phyloP scores from a whole-genome alignment of 169 alveolate species.

The Plasmodium coatneyi region DNA sequence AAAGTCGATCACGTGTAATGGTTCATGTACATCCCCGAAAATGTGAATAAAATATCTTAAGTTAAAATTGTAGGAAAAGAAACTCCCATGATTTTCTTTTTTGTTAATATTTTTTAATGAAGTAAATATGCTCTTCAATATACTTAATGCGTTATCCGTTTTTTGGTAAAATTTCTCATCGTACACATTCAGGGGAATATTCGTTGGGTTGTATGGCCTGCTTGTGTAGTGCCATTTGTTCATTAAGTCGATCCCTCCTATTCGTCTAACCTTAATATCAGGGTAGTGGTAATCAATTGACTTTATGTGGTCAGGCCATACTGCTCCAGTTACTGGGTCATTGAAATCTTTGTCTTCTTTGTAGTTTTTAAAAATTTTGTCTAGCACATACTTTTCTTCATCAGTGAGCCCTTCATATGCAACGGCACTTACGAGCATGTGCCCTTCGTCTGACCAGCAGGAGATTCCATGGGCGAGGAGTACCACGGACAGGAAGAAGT shows the following conservation, averaged over 20 bases:
- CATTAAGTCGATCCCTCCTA: slow-evolving; percentile 48
- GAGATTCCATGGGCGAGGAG: not conserved
- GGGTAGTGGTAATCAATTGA: slow-evolving; percentile 10
- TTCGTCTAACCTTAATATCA: slow-evolving; percentile 13
- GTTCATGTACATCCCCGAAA: slow-evolving; percentile 90
- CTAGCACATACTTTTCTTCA: slow-evolving; percentile 8
- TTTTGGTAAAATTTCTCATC: slow-evolving; percentile 11
- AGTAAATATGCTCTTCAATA: slow-evolving; percentile 23
- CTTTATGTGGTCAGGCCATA: slow-evolving; percentile 82
- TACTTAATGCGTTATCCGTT: slow-evolving; percentile 32
- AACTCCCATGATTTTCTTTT: slow-evolving; percentile 63
- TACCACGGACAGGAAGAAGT: not conserved
- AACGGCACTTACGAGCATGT: slow-evolving; percentile 49
- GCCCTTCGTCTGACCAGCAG: slow-evolving; percentile 75
- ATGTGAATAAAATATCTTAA: slow-evolving; percentile 87
- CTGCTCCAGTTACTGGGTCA: slow-evolving; percentile 75
- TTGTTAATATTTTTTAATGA: slow-evolving; percentile 15
- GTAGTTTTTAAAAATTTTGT: slow-evolving; percentile 29
- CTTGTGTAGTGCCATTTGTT: slow-evolving; percentile 54
- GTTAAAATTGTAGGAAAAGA: slow-evolving; percentile 63
- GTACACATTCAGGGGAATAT: slow-evolving; percentile 11
- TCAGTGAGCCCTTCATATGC: slow-evolving; percentile 31
- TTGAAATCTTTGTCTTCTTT: slow-evolving; percentile 75
- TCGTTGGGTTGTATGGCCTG: slow-evolving; percentile 40
- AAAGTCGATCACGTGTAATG: slow-evolving; percentile 82